Evolutionary conservation across 164 flowering plant genomes (phyloP).

Genomic region (Chloranthus sessilifolius): DNA sequence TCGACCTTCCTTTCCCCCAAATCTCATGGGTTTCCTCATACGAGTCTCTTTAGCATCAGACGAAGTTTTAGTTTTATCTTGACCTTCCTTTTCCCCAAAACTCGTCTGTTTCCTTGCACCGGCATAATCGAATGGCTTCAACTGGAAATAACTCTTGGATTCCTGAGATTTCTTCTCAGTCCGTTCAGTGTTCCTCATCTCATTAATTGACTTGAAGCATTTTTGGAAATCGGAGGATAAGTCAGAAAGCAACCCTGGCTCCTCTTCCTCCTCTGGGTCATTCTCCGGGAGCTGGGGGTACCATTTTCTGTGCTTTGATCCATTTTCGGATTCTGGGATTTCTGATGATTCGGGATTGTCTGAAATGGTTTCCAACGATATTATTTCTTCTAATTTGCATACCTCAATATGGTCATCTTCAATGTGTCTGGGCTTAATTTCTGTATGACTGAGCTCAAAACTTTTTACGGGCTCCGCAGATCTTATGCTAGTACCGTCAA

Average conservation of each 20-base stretch:
- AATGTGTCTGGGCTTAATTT: not conserved
- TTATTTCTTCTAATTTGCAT: slow-evolving; percentile 36
- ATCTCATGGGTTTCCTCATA: not conserved
- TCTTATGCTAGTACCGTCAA: slow-evolving; percentile 23
- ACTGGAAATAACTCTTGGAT: slow-evolving; percentile 3
- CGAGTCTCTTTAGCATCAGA: too few species aligned
- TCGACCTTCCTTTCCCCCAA: slow-evolving; percentile 16
- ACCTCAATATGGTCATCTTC: slow-evolving; percentile 8
- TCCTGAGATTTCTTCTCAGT: not conserved
- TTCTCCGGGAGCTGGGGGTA: slow-evolving; percentile 1
- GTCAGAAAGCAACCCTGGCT: slow-evolving; percentile 49
- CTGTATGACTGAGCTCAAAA: not conserved
- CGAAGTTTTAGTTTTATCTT: too few species aligned
- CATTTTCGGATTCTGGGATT: slow-evolving; percentile 2
- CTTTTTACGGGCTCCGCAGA: slow-evolving; percentile 15
- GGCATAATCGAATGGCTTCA: slow-evolving; percentile 77
- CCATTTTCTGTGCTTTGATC: not conserved
- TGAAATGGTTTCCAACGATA: slow-evolving; percentile 35
- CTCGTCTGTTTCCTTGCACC: slow-evolving; percentile 48
- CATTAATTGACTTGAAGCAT: slow-evolving; percentile 34
- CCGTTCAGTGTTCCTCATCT: slow-evolving; percentile 17
- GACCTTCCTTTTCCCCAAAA: slow-evolving; percentile 29
- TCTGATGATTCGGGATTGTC: slow-evolving; percentile 20
- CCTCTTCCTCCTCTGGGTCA: slow-evolving; percentile 27
- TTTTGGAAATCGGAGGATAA: slow-evolving; percentile 59